phyloP scores from a whole-genome alignment of 768 basidiomycete species.

The Suillus americanus region DNA sequence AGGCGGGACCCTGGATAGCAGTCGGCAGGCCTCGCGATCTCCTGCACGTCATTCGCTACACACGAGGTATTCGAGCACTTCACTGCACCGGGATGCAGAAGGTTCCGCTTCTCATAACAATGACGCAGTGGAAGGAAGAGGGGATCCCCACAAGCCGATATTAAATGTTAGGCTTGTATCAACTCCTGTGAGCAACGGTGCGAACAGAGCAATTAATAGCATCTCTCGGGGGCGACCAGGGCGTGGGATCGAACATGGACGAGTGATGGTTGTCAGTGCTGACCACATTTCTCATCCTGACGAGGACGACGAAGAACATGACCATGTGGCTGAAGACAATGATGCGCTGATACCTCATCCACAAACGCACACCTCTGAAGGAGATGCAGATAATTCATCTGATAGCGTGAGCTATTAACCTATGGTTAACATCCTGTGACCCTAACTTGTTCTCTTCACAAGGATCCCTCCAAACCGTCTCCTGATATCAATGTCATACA shows the following conservation, averaged over 20 bases:
- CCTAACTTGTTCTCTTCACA: background rate
- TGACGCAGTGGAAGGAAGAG: constrained; percentile 1
- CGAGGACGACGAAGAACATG: constrained; percentile 4
- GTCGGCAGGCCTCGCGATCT: constrained; percentile 21
- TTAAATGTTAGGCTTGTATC: constrained; percentile 27
- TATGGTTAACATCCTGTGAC: constrained; percentile 10
- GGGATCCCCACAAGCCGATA: constrained; percentile 9
- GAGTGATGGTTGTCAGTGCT: constrained; percentile 1
- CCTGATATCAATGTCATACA: constrained; percentile 11
- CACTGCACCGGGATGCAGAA: constrained; percentile 21
- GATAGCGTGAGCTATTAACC: constrained; percentile 1
- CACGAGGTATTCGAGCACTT: constrained; percentile 22
- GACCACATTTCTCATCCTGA: background rate
- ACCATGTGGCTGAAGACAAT: constrained; percentile 2
- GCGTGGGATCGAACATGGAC: constrained; percentile 15
- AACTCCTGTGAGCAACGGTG: constrained; percentile 1
- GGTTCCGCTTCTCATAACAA: constrained; percentile 15
- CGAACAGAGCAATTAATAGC: constrained; percentile 6
- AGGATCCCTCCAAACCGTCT: constrained; percentile 16
- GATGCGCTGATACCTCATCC: constrained; percentile 8
- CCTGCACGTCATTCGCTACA: constrained; percentile 18
- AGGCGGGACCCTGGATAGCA: constrained; percentile 23
- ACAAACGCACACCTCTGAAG: constrained; percentile 1
- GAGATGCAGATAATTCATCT: constrained; percentile 1
- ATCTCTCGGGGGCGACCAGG: constrained; percentile 24